These are phyloP conservation scores for Arabidopsis hybrid DNA, from an alignment of 441 rosid genomes.

Conservation along the genomic window DNA sequence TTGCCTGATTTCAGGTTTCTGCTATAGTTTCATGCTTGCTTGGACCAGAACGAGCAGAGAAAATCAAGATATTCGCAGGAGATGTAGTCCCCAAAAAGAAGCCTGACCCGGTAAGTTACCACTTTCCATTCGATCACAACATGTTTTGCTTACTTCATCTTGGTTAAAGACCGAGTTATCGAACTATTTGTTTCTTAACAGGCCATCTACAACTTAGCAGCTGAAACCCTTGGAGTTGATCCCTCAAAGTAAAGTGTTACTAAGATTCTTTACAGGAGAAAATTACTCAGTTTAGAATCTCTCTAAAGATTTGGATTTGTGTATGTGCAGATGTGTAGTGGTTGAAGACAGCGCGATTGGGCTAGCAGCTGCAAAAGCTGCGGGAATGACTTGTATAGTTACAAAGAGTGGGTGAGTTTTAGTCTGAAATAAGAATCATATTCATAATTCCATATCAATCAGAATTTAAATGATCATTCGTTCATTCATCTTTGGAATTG, in stretches of 20 bases:
- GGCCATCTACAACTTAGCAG: conserved; percentile 92
- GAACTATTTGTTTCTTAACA: conserved; percentile 41
- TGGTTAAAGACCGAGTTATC: not conserved
- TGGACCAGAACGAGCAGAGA: conserved; percentile 87
- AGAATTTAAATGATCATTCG: not conserved
- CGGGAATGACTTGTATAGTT: conserved; percentile 94
- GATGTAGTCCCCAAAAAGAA: conserved; percentile 95
- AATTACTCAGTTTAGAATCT: not conserved
- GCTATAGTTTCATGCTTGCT: conserved; percentile 91
- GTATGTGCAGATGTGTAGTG: conserved; percentile 72
- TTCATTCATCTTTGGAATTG: conserved; percentile 26
- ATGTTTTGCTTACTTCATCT: conserved; percentile 1
- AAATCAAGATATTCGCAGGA: conserved; percentile 93
- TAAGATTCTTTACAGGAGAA: not conserved
- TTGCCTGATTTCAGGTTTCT: conserved; percentile 67
- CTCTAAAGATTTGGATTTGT: not conserved
- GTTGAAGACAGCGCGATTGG: conserved; percentile 95
- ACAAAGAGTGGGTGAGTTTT: conserved; percentile 85
- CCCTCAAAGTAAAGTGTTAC: conserved; percentile 73
- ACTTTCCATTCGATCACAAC: conserved; percentile 1
- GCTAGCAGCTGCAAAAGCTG: conserved; percentile 95
- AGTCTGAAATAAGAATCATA: not conserved
- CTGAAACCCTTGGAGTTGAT: conserved; percentile 83
- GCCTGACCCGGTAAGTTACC: conserved; percentile 78
- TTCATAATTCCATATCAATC: not conserved